Conservation (phyloP, 1,139 yeast genomes). For the Entelexis sorbosivorans region DNA sequence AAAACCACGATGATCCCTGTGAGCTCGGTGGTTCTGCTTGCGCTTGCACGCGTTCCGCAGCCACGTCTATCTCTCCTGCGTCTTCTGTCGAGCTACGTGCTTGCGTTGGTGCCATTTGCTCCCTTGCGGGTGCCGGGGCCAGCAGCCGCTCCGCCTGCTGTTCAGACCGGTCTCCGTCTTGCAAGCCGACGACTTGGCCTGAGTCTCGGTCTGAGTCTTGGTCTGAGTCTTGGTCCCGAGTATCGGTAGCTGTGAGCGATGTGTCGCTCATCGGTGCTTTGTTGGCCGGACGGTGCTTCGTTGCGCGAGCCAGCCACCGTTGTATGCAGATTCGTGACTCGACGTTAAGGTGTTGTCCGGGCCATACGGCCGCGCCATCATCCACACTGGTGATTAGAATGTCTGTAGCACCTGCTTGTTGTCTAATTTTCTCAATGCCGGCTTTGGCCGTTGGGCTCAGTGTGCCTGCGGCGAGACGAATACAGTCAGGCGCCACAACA, state of each 20-base stretch:
- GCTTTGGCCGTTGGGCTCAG: constrained; percentile 14
- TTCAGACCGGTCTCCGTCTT: too few relatives aligned
- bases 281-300: neutral
- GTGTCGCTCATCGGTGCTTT: too few relatives aligned
- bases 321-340: constrained; percentile 16
- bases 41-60: neutral
- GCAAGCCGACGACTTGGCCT: too few relatives aligned
- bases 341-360: constrained; percentile 10
- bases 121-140: too few relatives aligned
- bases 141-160: too few relatives aligned
- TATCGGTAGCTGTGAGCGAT: too few relatives aligned
- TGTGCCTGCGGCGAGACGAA: constrained; percentile 21
- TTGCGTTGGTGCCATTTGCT: too few relatives aligned
- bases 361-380: constrained; percentile 16
- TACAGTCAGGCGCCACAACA: constrained; percentile 10
- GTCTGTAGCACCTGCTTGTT: constrained; percentile 9
- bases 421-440: constrained; percentile 3
- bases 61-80: too few relatives aligned
- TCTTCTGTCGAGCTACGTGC: neutral
- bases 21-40: neutral
- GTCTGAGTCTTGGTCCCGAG: too few relatives aligned
- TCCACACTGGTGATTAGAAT: constrained; percentile 11
- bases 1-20: neutral
- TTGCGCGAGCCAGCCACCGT: constrained; percentile 15
- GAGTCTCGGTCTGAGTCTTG: too few relatives aligned